phyloP scores from a whole-genome alignment of 768 basidiomycete genomes.

The Pulveroboletus ravenelii region DNA sequence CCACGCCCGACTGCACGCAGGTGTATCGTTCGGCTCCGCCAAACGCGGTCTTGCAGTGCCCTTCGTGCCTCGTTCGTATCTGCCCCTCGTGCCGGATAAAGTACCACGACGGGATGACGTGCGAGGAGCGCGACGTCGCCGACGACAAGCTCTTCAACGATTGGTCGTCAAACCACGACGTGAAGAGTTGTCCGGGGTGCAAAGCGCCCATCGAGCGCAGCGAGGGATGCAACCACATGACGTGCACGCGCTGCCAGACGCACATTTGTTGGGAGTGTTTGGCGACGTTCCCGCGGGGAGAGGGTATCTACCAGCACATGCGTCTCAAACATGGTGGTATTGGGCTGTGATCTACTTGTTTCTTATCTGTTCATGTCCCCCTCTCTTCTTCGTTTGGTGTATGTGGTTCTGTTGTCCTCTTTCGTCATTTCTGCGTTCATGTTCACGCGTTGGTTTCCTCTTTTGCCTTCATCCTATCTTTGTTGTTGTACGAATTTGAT shows the following conservation, averaged over 20 bases:
- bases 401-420: not conserved
- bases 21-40: conserved; percentile 56
- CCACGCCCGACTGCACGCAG: conserved; percentile 73
- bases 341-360: conserved; percentile 31
- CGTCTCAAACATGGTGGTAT: conserved; percentile 60
- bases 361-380: not conserved
- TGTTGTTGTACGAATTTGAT: conserved; percentile 15
- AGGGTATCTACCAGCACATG: conserved; percentile 81
- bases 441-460: not conserved
- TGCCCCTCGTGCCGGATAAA: conserved; percentile 58
- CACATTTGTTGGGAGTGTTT: conserved; percentile 83
- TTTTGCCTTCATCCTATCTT: not conserved
- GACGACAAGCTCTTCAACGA: conserved; percentile 55
- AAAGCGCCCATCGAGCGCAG: conserved; percentile 63
- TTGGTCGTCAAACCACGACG: conserved; percentile 61
- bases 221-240: conserved; percentile 81
- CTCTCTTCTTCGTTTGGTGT: conserved; percentile 3
- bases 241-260: conserved; percentile 66
- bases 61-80: conserved; percentile 64
- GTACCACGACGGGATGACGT: conserved; percentile 64
- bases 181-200: conserved; percentile 74
- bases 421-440: not conserved
- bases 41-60: conserved; percentile 59
- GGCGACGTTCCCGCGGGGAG: conserved; percentile 59
- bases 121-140: conserved; percentile 49